Evolutionary conservation across 257 asterid species (phyloP).

Genomic region (Solanum gandarillasii): DNA sequence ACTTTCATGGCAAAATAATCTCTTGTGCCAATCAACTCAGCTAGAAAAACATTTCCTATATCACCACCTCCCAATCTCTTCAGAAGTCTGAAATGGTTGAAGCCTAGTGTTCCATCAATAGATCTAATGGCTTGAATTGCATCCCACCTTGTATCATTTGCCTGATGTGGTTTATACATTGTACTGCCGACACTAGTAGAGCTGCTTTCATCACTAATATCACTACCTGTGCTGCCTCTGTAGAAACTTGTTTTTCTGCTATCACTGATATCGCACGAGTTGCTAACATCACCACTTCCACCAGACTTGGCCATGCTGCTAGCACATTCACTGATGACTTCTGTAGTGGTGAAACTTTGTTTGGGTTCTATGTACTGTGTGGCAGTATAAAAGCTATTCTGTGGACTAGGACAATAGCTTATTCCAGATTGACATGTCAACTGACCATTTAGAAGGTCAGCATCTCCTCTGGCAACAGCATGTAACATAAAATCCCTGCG

Average conservation of each 20-base stretch:
- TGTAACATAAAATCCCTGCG: constrained; percentile 12
- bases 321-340: constrained; percentile 27
- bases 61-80: constrained; percentile 53
- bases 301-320: constrained; percentile 34
- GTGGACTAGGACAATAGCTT: constrained; percentile 28
- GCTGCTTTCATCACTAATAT: constrained; percentile 53
- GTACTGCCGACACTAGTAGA: constrained; percentile 39
- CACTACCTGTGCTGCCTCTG: constrained; percentile 48
- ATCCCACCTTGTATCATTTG: constrained; percentile 55
- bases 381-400: constrained; percentile 30
- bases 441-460: constrained; percentile 12
- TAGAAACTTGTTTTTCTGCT: constrained; percentile 39
- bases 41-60: constrained; percentile 45
- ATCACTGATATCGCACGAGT: constrained; percentile 37
- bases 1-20: constrained; percentile 57
- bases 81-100: constrained; percentile 42
- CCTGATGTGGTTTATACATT: constrained; percentile 46
- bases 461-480: constrained; percentile 9
- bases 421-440: constrained; percentile 23
- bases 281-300: constrained; percentile 39
- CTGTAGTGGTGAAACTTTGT: constrained; percentile 39
- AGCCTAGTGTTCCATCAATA: constrained; percentile 31
- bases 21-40: constrained; percentile 48
- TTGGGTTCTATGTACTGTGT: constrained; percentile 31
- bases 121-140: constrained; percentile 54